These are phyloP conservation scores for Petunia hybrid DNA, from an alignment of 305 asterid genomes.

Conservation along the genomic window DNA sequence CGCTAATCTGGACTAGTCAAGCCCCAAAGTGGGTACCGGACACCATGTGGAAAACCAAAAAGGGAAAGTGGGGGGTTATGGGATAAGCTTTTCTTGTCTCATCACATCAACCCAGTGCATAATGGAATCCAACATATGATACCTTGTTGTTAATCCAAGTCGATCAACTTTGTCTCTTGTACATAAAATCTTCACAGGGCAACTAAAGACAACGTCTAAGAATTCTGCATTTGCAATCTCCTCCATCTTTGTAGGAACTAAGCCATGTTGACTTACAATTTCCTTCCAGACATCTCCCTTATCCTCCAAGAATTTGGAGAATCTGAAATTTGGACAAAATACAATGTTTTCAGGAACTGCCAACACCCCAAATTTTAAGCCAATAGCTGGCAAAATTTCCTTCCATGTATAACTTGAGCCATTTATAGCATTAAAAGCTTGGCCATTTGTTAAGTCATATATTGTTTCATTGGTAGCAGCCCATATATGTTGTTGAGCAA, in stretches of 20 bases:
- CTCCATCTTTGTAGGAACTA: conserved; percentile 63
- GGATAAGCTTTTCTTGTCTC: conserved; percentile 70
- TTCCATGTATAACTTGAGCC: conserved; percentile 73
- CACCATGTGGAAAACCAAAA: background rate
- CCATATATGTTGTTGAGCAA: conserved; percentile 86
- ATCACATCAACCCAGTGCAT: conserved; percentile 74
- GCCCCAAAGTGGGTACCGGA: too few species aligned
- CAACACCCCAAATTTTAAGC: conserved; percentile 54
- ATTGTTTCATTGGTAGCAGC: conserved; percentile 46
- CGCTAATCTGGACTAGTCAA: too few species aligned
- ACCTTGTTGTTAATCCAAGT: conserved; percentile 67
- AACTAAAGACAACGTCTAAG: conserved; percentile 68
- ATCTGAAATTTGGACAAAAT: conserved; percentile 47
- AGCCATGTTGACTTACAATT: conserved; percentile 60
- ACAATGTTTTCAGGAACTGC: conserved; percentile 33
- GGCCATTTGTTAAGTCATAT: conserved; percentile 40
- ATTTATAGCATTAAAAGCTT: conserved; percentile 73
- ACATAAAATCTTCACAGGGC: conserved; percentile 70
- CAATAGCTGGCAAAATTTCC: conserved; percentile 69
- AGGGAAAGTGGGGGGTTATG: conserved; percentile 35
- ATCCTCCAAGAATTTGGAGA: conserved; percentile 54
- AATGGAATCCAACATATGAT: conserved; percentile 69
- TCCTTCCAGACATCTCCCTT: conserved; percentile 71
- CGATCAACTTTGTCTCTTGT: conserved; percentile 60
- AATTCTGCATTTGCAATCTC: conserved; percentile 82